Percentiles rank a stretch among this genome's conserved stretches.
Evolutionary conservation across 345 rosid genomes (phyloP).

Genomic region (Physaria fendleri): DNA sequence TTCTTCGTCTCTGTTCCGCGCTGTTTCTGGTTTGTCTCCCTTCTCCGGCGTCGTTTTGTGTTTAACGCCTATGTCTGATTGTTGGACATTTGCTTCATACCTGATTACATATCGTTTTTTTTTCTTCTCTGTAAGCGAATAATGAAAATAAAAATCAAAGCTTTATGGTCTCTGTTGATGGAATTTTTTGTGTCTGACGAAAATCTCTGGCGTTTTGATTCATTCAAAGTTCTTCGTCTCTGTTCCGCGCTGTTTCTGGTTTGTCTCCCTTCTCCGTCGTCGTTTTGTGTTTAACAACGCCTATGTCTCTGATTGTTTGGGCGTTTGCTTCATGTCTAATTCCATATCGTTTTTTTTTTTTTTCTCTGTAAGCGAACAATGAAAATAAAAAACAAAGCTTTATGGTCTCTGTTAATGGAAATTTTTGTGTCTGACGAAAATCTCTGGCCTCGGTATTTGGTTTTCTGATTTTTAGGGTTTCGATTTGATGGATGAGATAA

Average conservation of each 20-base stretch:
- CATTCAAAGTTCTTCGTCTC: slow-evolving; percentile 28
- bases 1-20: slow-evolving; percentile 19
- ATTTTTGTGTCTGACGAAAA: background rate
- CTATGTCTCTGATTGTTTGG: too few relatives aligned
- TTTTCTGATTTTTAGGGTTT: slow-evolving; percentile 33
- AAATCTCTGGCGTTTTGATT: slow-evolving; percentile 38
- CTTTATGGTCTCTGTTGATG: background rate
- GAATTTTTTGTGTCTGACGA: background rate
- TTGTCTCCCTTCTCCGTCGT: slow-evolving; percentile 46
- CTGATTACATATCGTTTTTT: slow-evolving; percentile 4
- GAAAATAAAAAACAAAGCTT: background rate
- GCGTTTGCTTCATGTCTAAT: too few relatives aligned
- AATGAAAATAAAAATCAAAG: background rate
- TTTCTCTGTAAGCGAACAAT: slow-evolving; percentile 9
- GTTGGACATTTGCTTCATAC: too few relatives aligned
- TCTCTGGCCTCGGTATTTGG: too few relatives aligned
- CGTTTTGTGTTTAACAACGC: slow-evolving; percentile 38
- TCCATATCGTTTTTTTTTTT: background rate
- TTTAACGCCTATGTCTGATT: slow-evolving; percentile 1
- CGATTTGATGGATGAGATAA: background rate
- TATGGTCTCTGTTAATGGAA: background rate
- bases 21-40: slow-evolving; percentile 22
- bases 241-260: slow-evolving; percentile 23
- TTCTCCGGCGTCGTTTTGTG: slow-evolving; percentile 54
- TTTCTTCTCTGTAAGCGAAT: slow-evolving; percentile 10